Percentiles rank a stretch among this genome's conserved stretches.
phyloP scores from a whole-genome alignment of 768 basidiomycete species.

The Podaxis sp. region DNA sequence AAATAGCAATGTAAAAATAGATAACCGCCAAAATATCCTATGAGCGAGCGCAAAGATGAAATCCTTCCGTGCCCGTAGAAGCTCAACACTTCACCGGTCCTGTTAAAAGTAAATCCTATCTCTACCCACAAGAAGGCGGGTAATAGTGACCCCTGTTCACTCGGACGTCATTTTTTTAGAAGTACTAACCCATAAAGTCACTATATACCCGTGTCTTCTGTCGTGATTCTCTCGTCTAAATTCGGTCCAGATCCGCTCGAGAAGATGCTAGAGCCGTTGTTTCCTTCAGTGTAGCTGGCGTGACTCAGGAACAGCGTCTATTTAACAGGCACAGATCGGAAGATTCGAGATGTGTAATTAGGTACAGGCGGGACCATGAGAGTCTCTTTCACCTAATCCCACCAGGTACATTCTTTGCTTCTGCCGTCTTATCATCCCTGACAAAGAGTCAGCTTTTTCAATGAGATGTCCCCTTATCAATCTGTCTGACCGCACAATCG shows the following conservation, averaged over 20 bases:
- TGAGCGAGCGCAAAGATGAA: neutral
- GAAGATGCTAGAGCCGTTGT: neutral
- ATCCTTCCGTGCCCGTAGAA: neutral
- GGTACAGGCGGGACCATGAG: neutral
- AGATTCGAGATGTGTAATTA: neutral
- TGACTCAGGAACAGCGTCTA: neutral
- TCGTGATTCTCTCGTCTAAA: neutral
- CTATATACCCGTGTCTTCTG: no score
- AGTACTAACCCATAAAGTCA: no score
- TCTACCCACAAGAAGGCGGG: neutral
- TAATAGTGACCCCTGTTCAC: no score
- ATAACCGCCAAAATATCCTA: constrained; percentile 6
- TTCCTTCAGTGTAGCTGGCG: neutral
- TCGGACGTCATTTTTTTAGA: no score
- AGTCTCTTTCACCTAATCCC: neutral
- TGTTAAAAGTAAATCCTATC: neutral
- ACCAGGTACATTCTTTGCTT: neutral
- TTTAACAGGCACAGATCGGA: neutral
- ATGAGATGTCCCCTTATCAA: no score
- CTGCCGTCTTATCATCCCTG: constrained; percentile 1
- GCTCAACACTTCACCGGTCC: neutral
- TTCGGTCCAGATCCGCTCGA: neutral
- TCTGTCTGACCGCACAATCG: no score
- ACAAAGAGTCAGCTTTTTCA: no score
- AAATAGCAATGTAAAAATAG: constrained; percentile 7